Base-by-base conservation (phyloP, 345 rosid species). In the Cardamine occulta region DNA sequence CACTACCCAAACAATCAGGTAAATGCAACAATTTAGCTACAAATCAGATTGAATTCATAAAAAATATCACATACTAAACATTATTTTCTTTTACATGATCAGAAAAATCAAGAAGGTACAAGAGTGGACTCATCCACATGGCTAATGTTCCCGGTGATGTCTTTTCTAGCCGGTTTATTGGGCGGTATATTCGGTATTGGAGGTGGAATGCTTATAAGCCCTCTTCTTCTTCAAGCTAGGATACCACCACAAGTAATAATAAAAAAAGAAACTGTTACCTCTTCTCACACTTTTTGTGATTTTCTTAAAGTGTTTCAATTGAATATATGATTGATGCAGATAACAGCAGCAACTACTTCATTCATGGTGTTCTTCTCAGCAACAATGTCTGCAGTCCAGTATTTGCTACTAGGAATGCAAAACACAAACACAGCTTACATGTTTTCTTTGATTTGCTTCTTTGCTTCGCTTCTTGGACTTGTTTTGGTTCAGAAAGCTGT, bases 161-260 rank as follows among this genome's bases (percentile, higher is more conserved):
- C 96, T 7, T 78, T 91, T 23, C 23, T 85, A 68, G 96, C 98
- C 2, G 98, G 98, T 29, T 73, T 86, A 1, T 40, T 94, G 58
- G 98, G 95, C 0, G 95, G 98, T 55, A 80, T 88, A 66, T 94
- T 91, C 7, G 98, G 97, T 21, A 87, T 94, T 57, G 98, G 98
- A 62, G 96, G 98, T 24, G 97, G 93, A 48, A 89, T 91, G 97
- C 91, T 91, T 23, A 87, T 86, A 67, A 91, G 93, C 72, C 97
- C 89, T 32, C 97, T 94, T 80, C 98, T 94, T 70, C 91, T 94
- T 76, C 91, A 86, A 21, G 85, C 93, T 19, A 90, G 95, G 18
- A 81, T 89, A 59, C 63, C 82, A 35, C 96, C 95, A 28, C 88
- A 87, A 91, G 93, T 89, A 82, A 7, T 47, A 17, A 51, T 28